Conservation (phyloP, 2,329 filamentous ascomycete species). For the Cylindrodendrum hubeiense region DNA sequence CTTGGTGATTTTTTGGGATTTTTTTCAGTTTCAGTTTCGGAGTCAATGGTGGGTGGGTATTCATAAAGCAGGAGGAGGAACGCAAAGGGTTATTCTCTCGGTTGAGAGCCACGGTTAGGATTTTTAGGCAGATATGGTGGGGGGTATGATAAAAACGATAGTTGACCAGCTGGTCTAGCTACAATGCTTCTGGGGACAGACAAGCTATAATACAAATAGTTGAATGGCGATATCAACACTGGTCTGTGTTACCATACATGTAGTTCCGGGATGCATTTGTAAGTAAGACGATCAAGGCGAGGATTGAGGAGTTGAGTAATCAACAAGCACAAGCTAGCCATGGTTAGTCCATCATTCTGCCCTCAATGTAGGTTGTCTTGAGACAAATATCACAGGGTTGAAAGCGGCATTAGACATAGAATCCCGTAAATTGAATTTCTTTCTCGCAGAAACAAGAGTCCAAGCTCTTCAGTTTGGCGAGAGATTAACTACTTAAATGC, state of each 20-base stretch:
- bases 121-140: no score
- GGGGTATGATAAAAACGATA: neutral
- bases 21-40: neutral
- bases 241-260: no score
- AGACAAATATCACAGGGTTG: neutral
- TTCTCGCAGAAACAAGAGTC: neutral
- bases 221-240: neutral
- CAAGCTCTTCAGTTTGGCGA: neutral
- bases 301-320: neutral
- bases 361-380: neutral
- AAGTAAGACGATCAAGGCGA: neutral
- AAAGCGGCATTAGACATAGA: neutral
- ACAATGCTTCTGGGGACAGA: neutral
- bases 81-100: neutral
- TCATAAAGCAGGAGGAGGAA: neutral
- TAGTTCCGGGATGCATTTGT: neutral
- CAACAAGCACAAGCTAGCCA: neutral
- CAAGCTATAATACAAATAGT: constrained; percentile 1
- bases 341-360: neutral
- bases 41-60: neutral
- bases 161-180: neutral
- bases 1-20: constrained; percentile 43
- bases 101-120: neutral
- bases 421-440: neutral
- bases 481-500: neutral